phyloP scores from a whole-genome alignment of 306 rosid genomes.

The Herpetospermum pedunculosum region DNA sequence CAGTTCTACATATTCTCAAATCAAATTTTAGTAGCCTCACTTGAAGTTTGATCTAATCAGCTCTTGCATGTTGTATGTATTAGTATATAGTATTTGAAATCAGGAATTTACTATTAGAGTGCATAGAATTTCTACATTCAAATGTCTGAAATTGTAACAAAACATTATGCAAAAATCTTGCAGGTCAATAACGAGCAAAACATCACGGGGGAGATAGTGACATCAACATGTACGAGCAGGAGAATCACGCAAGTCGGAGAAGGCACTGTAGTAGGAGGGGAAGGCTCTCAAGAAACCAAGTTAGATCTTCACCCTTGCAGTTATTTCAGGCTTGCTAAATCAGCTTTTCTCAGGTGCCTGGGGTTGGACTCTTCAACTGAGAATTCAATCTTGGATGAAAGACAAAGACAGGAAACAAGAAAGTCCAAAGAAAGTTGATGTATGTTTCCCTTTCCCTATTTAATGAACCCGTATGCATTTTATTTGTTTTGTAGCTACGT shows the following conservation, averaged over 20 bases:
- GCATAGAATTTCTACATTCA: background rate
- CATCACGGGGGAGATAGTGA: conserved; percentile 39
- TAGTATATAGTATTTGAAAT: no score
- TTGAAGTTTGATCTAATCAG: background rate
- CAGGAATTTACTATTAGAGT: background rate
- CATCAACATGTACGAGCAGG: conserved; percentile 30
- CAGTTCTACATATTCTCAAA: background rate
- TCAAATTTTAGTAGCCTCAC: background rate
- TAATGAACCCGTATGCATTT: background rate
- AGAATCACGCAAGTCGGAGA: conserved; percentile 27
- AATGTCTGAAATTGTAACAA: background rate
- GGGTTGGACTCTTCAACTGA: conserved; percentile 55
- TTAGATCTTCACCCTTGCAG: conserved; percentile 44
- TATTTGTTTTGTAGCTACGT: background rate
- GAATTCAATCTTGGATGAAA: conserved; percentile 21
- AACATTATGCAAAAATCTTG: no score
- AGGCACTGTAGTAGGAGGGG: conserved; percentile 25
- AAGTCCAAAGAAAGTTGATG: conserved; percentile 26
- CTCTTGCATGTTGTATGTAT: background rate
- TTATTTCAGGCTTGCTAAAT: conserved; percentile 49
- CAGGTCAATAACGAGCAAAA: conserved; percentile 29
- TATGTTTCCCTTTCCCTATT: background rate
- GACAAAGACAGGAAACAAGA: conserved; percentile 23
- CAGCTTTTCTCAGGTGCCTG: conserved; percentile 73
- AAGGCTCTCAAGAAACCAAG: conserved; percentile 19